Evolutionary conservation across 2,329 filamentous ascomycete species (phyloP).

Genomic region (Hirsutella minnesotensis): DNA sequence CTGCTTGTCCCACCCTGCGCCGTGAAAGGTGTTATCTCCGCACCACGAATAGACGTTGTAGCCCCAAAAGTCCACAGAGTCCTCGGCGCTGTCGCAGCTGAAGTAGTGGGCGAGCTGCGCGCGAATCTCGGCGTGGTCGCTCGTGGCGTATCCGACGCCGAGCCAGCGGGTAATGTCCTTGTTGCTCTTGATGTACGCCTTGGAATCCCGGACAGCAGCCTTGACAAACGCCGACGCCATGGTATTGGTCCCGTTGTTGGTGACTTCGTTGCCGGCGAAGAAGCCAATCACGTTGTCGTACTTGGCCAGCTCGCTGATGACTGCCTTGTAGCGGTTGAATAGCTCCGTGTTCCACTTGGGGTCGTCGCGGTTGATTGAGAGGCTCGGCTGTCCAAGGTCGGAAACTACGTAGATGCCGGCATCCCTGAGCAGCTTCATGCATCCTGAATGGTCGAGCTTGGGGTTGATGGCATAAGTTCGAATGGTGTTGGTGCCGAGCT

Average conservation of each 20-base stretch:
- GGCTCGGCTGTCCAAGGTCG: constrained; percentile 70
- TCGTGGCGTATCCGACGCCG: constrained; percentile 91
- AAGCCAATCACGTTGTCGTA: constrained; percentile 93
- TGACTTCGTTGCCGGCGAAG: constrained; percentile 97
- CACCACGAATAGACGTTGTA: constrained; percentile 99
- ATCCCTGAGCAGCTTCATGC: constrained; percentile 72
- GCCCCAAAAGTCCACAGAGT: constrained; percentile 89
- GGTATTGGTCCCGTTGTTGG: constrained; percentile 82
- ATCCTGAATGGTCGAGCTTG: constrained; percentile 60
- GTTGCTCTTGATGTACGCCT: constrained; percentile 79
- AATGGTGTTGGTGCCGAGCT: constrained; percentile 82
- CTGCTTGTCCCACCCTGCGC: constrained; percentile 72
- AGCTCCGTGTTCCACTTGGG: constrained; percentile 71
- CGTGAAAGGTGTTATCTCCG: constrained; percentile 63
- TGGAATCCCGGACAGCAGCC: constrained; percentile 91
- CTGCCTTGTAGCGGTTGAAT: constrained; percentile 68
- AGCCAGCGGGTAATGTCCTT: constrained; percentile 62
- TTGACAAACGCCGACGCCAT: constrained; percentile 88
- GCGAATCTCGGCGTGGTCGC: constrained; percentile 79
- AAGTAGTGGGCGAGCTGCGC: constrained; percentile 81
- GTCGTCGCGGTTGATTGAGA: constrained; percentile 74
- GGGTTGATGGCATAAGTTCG: constrained; percentile 92
- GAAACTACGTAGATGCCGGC: constrained; percentile 93
- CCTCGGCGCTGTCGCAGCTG: constrained; percentile 61
- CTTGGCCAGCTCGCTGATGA: constrained; percentile 68